Evolutionary conservation across 306 rosid genomes (phyloP).

Genomic region (Citrullus colocynthis): DNA sequence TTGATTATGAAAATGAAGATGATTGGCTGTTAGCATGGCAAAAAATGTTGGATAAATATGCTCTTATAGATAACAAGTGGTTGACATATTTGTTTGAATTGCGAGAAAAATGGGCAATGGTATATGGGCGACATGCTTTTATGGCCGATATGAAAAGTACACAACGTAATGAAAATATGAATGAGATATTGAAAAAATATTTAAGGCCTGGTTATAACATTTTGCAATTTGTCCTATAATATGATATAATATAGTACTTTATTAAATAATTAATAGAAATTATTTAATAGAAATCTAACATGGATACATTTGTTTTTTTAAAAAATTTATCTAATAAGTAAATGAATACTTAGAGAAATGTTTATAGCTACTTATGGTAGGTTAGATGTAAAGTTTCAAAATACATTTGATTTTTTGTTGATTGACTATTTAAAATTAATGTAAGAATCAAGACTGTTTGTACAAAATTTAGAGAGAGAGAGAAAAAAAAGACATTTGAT

Average conservation of each 20-base stretch:
- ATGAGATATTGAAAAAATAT: background rate
- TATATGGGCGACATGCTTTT: background rate
- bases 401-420: no score
- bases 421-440: no score
- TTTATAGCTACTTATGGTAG: no score
- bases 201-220: background rate
- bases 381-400: no score
- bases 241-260: background rate
- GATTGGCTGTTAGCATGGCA: constrained; percentile 8
- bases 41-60: constrained; percentile 4
- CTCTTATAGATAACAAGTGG: background rate
- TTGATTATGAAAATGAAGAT: constrained; percentile 3
- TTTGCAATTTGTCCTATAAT: background rate
- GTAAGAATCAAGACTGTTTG: no score
- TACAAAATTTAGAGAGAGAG: no score
- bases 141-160: background rate
- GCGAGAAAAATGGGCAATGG: background rate
- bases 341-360: no score
- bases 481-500: no score
- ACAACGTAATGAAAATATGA: background rate
- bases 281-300: no score
- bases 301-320: no score
- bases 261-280: no score
- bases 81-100: background rate
- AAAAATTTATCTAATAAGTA: no score